phyloP scores from a whole-genome alignment of 495 filamentous ascomycete genomes.

The Xylaria palmicola region DNA sequence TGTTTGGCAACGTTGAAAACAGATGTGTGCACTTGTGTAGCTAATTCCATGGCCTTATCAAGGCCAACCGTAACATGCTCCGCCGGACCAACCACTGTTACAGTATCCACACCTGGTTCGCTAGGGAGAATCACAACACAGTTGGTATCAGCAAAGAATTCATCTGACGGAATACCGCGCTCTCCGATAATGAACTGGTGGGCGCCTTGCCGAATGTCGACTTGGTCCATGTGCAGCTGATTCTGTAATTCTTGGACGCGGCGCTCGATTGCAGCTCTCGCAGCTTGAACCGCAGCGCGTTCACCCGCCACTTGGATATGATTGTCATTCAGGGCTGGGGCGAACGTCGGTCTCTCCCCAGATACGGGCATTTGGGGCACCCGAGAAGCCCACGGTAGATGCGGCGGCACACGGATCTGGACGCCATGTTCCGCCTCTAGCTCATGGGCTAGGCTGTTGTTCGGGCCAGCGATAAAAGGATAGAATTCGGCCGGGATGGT shows the following conservation, averaged over 20 bases:
- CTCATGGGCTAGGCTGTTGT: constrained; percentile 63
- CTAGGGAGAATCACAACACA: constrained; percentile 83
- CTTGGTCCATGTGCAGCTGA: constrained; percentile 66
- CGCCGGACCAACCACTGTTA: constrained; percentile 79
- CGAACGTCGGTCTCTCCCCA: constrained; percentile 65
- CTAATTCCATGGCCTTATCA: constrained; percentile 78
- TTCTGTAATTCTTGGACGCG: constrained; percentile 68
- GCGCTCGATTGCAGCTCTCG: constrained; percentile 74
- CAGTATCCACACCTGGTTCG: constrained; percentile 69
- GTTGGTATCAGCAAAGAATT: constrained; percentile 87
- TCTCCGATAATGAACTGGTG: constrained; percentile 93
- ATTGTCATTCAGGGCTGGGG: constrained; percentile 59
- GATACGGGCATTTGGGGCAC: constrained; percentile 63
- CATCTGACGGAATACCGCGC: constrained; percentile 68
- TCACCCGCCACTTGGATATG: constrained; percentile 86
- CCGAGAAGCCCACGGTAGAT: constrained; percentile 69
- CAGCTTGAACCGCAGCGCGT: constrained; percentile 75
- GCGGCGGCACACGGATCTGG: constrained; percentile 75
- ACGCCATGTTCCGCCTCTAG: constrained; percentile 65
- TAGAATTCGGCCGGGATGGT: constrained; percentile 89
- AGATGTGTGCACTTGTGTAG: constrained; percentile 74
- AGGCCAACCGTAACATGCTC: constrained; percentile 69
- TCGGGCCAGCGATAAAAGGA: constrained; percentile 87
- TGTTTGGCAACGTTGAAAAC: constrained; percentile 75
- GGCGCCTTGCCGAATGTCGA: constrained; percentile 71